Evolutionary conservation across 352 stramenopile genomes (phyloP), one percentile per base, ranked within the genome.

Genomic region (Phytophthora sp.): DNA sequence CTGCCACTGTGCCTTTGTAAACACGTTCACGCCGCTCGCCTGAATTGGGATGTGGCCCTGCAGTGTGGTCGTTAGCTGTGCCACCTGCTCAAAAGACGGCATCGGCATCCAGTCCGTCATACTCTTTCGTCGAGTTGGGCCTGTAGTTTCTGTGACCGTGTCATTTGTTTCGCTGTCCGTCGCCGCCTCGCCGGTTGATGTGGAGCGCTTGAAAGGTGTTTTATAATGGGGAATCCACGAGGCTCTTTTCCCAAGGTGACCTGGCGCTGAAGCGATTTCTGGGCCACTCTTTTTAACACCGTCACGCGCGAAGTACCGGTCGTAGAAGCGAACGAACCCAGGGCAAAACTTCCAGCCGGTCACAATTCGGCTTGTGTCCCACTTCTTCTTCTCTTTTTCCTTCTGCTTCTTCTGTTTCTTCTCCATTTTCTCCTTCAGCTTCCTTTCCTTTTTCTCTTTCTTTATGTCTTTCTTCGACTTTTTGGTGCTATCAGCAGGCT

Each of bases 1-100:
- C 43, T 87, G 79, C 86, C 86, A 94, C 66, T 94, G 79, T 7
- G 53, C 48, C 41, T 79, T 76, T 37, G 86, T 88, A 58, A 94
- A 94, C 17, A 91, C 63, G 18, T 90, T 84, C 8, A 80, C 31
- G 4, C 68, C 60, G 32, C 50, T 77, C 21, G 51, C 34, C 23
- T 77, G 54, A 9, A 65, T 46, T 8, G 54, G 54, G 41, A 69
- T 57, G 20, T 71, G 62, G 13, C 71, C 55, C 35, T 76, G 72
- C 24, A 77, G 54, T 5, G 67, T 75, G 24, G 58, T 70, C 10
- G 67, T 72, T 5, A 79, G 52, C 20, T 65, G 63, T 13, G 65
- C 67, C 17, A 70, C 68, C 44, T 74, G 71, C 49, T 75, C 62
- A 23, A 76, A 68, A 13, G 69, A 72, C 18, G 68, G 66, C 41